A percentile compares a stretch with the other conserved stretches of the same genome.
phyloP scores from a whole-genome alignment of 371 early-diverging fungal species.

The Apophysomyces elegans region DNA sequence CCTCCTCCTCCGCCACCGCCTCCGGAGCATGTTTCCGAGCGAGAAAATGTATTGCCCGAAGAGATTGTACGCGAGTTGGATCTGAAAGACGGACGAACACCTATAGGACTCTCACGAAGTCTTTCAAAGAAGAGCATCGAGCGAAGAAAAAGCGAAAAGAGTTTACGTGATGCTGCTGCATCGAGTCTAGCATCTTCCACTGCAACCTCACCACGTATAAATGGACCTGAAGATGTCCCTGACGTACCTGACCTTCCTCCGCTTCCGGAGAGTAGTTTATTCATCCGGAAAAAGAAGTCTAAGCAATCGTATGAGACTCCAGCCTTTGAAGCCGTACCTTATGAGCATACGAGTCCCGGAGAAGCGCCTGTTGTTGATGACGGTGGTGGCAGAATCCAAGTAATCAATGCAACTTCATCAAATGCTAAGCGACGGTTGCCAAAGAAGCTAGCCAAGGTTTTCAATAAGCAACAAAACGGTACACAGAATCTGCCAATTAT shows the following conservation, averaged over 20 bases:
- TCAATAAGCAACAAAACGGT: constrained; percentile 6
- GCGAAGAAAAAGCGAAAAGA: constrained; percentile 32
- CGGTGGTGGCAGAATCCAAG: background rate
- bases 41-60: constrained; percentile 19
- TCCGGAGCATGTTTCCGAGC: background rate
- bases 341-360: constrained; percentile 30
- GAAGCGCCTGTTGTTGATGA: background rate
- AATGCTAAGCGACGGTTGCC: constrained; percentile 9
- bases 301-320: constrained; percentile 7
- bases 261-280: background rate
- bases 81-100: constrained; percentile 16
- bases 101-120: constrained; percentile 23
- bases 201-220: constrained; percentile 15
- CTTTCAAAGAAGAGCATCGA: constrained; percentile 36
- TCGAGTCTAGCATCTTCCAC: constrained; percentile 16
- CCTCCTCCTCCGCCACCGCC: background rate
- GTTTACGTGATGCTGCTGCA: constrained; percentile 17
- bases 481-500: background rate
- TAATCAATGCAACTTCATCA: background rate
- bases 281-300: constrained; percentile 3
- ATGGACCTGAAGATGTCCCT: background rate
- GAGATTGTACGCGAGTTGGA: constrained; percentile 29
- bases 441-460: constrained; percentile 18
- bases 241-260: constrained; percentile 1
- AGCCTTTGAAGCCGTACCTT: constrained; percentile 43